Evolutionary conservation across 2,329 filamentous ascomycete genomes (phyloP), one percentile per base, ranked within the genome.

Genomic region (Colletotrichum tamarilloi): DNA sequence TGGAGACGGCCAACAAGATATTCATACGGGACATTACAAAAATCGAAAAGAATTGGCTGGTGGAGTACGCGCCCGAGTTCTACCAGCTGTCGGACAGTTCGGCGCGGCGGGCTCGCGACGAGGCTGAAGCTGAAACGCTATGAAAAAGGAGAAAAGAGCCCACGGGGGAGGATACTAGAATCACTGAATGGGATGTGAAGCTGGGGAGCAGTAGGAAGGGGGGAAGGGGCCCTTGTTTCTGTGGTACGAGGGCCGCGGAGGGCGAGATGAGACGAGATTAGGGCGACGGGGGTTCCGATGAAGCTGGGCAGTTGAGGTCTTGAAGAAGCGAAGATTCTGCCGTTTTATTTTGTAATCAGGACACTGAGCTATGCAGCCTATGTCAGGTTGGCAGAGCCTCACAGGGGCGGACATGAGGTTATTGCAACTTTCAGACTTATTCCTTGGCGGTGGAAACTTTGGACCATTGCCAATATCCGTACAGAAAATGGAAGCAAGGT

Each of bases 11-110:
- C 11, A 91, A 90, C 75, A 98, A 98, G 87, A 95, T 90, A 0
- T 98, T 93, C 80, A 97, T 99, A 77, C 88, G 95, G 68, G 96
- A 98, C 82, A 86, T 98, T 72, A 97, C 92, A n/a, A 97, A 94
- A 85, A 94, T 98, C 78, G 94, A 98, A 81, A 98, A 95, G 87
- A 87, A 85, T n/a, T 99, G 96, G 94, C 87, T 99, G 77, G 81
- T 95, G 60, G 95, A 98, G 81, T 97, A 96, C 85, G 95, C 94
- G 16, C 91, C 94, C 0, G 92, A 93, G 67, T 98, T 93, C 80
- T 97, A 97, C 81, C 89, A 90, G 78, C 83, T 94, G 24, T 88
- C 79, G 32, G 65, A 71, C 67, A 69, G 7, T 22, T 59, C 75
- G 77, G 76, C 68, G 38, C 75, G 77, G 76, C 68, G 38, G 30